Base-by-base conservation (phyloP, 2,329 filamentous ascomycete genomes). In the Fusarium longipes region DNA sequence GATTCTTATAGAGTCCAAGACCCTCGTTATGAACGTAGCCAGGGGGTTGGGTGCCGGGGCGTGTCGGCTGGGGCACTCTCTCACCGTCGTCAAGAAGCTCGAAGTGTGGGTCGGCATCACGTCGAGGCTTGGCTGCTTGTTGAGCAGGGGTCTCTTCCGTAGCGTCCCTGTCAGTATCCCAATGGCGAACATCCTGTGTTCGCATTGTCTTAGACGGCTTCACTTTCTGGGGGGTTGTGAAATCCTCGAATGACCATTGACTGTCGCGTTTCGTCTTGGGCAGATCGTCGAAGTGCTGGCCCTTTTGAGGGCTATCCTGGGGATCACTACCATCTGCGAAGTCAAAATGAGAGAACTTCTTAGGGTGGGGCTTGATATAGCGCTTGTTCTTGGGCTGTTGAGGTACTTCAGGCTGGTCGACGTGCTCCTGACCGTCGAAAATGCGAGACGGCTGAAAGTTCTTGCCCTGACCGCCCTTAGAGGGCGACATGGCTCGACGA, bases 201-300 rank as follows among this genome's bases (percentile, higher is more conserved):
- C 89, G 86, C 52, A 83, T 75, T 22, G 86, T 77, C 77, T 90
- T 91, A 43, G 84, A 81, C 6, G 86, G 83, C 45, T 87, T 82
- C 25, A 80, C 70, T 83, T 97, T 97, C 68, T 90, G 86, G 0
- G 95, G 95, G 1, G 94, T 97, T 17, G 83, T 82, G 73, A 97
- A 97, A 79, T 97, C 93, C 63, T 93, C 88, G 78, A 98, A 98
- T 47, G 89, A 88, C 93, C 95, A 97, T 65, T 92, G 90, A 67
- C 89, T 89, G 60, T 84, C 82, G 75, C 93, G 89, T 80, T 91
- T 92, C 54, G 84, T 82, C 74, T 84, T 85, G 63, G 80, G 77
- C 24, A 76, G 76, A 52, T 84, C 77, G 20, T 83, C 77, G 22
- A 79, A 74, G 5, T 78, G 70, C 9, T 79, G 70, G 50, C 77